These are phyloP conservation scores for Chlorella sp. DNA, from an alignment of 139 green algal species.

Conservation along the genomic window DNA sequence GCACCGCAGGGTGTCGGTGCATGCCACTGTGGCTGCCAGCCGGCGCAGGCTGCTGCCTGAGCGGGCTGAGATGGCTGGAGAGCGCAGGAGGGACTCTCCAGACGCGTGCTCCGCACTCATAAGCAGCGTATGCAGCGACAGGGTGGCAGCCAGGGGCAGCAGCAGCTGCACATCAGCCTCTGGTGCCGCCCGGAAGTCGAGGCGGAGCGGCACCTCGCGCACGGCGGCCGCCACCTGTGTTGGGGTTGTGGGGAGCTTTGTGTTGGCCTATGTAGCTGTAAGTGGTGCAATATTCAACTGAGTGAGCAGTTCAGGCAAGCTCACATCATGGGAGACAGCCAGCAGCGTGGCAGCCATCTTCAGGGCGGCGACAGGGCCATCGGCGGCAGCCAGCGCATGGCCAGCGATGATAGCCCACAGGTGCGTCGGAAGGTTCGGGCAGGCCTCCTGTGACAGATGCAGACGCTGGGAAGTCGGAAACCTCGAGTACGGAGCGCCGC, in stretches of 20 bases:
- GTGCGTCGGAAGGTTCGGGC: not conserved
- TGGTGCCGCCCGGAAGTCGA: not conserved
- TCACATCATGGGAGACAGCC: not conserved
- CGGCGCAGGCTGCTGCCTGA: not conserved
- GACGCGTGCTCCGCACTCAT: not conserved
- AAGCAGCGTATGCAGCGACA: conserved; percentile 5
- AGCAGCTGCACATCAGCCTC: not conserved
- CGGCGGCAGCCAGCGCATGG: not conserved
- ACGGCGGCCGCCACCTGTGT: not conserved
- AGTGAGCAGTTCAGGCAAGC: not conserved
- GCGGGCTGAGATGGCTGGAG: not conserved
- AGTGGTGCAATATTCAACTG: not conserved
- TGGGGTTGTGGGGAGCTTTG: too few species aligned
- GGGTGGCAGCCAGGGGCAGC: not conserved
- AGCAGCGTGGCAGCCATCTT: not conserved
- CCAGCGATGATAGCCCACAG: not conserved
- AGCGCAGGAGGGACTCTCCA: conserved; percentile 4
- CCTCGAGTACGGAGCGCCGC: too few species aligned
- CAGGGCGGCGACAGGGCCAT: not conserved
- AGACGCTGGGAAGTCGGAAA: too few species aligned
- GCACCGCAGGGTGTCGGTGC: conserved; percentile 16
- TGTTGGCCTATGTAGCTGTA: not conserved
- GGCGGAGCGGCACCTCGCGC: not conserved
- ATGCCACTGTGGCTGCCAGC: conserved; percentile 10
- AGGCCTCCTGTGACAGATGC: not conserved